A percentile compares a stretch with the other conserved stretches of the same genome.
Evolutionary conservation across 768 basidiomycete genomes (phyloP).

Genomic region (Suillus variegatus): DNA sequence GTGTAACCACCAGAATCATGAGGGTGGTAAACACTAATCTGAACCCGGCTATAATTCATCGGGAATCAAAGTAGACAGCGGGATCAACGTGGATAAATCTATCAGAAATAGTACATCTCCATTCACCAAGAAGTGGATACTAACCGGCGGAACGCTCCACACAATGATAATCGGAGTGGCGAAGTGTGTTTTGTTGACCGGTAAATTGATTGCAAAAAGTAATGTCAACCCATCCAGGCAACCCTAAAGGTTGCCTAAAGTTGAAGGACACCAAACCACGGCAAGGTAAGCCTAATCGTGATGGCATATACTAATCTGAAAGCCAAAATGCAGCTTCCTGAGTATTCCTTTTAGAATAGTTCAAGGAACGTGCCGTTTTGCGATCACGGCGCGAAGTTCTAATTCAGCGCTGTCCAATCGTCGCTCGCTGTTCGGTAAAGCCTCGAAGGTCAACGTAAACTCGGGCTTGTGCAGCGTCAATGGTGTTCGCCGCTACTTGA

Average conservation of each 20-base stretch:
- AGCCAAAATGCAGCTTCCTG: not conserved
- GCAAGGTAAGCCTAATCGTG: conserved; percentile 2
- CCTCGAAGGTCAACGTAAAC: not conserved
- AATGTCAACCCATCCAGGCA: not conserved
- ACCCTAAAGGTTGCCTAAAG: not conserved
- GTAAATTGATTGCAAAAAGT: conserved; percentile 4
- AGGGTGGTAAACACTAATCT: conserved; percentile 12
- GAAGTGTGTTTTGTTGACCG: not conserved
- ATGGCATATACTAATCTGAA: conserved; percentile 1
- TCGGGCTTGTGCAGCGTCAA: not conserved
- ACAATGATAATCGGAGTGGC: not conserved
- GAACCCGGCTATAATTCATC: conserved; percentile 8
- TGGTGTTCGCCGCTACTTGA: not conserved
- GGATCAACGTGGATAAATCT: conserved; percentile 9
- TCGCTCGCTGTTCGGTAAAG: not conserved
- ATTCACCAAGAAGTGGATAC: conserved; percentile 6
- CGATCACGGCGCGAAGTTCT: not conserved
- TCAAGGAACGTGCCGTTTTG: conserved; percentile 1
- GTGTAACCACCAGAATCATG: not conserved
- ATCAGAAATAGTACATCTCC: conserved; percentile 11
- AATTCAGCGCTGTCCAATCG: not conserved
- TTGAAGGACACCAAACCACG: not conserved
- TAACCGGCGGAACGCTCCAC: not conserved
- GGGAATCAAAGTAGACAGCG: conserved; percentile 25
- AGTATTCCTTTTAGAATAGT: not conserved